Base-by-base conservation (phyloP, 192 early-diverging fungal genomes). In the Backusella luteola region DNA sequence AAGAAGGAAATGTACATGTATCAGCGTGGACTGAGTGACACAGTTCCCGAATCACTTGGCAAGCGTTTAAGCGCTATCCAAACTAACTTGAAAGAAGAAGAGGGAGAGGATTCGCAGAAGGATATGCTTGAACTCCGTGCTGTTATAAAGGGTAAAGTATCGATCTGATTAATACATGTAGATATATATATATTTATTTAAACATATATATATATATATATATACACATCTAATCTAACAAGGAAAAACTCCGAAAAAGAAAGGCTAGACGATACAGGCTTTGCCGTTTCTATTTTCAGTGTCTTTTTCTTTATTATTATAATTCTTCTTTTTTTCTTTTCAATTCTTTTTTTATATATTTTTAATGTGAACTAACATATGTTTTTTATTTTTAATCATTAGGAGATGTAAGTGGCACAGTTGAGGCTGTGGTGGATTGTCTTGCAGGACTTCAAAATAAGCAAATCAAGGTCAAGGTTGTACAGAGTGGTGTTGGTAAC, bases 331-430 rank as follows among this genome's bases (percentile, higher is more conserved):
- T 49, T 49, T 49, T 49, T 49, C 46, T 49, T 49, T 49, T 49
- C 46, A n/a, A 63, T 41, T 72, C 70, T 74, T 21, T 36, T 70
- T 44, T n/a, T 69, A 41, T 59, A 12, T 59, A 74, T 56, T 63
- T 52, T 53, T 56, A 29, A 29, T 32, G 32, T 44, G 32, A 73
- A 26, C 34, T 66, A 32, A 52, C 46, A 39, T 49, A 69, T 79
- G n/a, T 70, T 34, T 41, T 38, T 35, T 35, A 15, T 69, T 35
- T 38, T 69, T 21, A 23, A 36, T 23, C 39, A 21, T 8, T 42
- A 91, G 88, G 88, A 72, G 97, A 99, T 80, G 97, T 99, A 3
- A 93, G 94, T 74, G 97, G 97, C 35, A 94, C 96, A 4, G 87
- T 94, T 19, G 97, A 98, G 78, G 96, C 97, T 0, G 87, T 99